These are phyloP conservation scores for Cajanus cajan DNA, from an alignment of 306 rosid species.

Conservation along the genomic window DNA sequence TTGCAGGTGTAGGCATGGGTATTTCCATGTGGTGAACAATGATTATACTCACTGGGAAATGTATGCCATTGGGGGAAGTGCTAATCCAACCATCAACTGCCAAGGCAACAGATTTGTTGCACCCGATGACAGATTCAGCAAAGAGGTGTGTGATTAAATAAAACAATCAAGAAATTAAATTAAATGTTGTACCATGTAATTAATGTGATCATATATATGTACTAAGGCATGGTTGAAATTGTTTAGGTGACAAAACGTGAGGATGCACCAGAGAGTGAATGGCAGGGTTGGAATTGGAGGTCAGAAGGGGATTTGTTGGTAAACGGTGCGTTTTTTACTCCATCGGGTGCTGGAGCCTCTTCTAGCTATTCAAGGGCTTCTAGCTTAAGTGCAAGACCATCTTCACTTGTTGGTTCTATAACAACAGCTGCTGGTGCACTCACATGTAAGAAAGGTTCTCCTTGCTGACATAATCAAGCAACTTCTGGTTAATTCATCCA, in stretches of 20 bases:
- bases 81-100: constrained; percentile 83
- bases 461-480: constrained; percentile 52
- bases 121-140: constrained; percentile 74
- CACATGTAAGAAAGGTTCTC: constrained; percentile 66
- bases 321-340: constrained; percentile 85
- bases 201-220: no score
- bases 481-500: not conserved
- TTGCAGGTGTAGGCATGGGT: constrained; percentile 89
- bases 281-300: constrained; percentile 94
- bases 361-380: constrained; percentile 92
- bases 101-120: constrained; percentile 94
- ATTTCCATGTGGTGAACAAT: constrained; percentile 97
- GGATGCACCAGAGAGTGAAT: constrained; percentile 78
- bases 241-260: constrained; percentile 87
- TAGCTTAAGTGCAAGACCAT: constrained; percentile 85
- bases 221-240: not conserved
- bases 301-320: constrained; percentile 75
- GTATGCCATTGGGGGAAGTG: constrained; percentile 99
- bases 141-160: no score
- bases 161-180: no score
- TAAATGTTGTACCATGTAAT: no score
- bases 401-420: constrained; percentile 72
- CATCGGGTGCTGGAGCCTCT: constrained; percentile 87
- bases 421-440: constrained; percentile 72
- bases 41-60: constrained; percentile 99